Evolutionary conservation across 2,329 filamentous ascomycete genomes (phyloP).

Genomic region (Fusarium pininemorale): DNA sequence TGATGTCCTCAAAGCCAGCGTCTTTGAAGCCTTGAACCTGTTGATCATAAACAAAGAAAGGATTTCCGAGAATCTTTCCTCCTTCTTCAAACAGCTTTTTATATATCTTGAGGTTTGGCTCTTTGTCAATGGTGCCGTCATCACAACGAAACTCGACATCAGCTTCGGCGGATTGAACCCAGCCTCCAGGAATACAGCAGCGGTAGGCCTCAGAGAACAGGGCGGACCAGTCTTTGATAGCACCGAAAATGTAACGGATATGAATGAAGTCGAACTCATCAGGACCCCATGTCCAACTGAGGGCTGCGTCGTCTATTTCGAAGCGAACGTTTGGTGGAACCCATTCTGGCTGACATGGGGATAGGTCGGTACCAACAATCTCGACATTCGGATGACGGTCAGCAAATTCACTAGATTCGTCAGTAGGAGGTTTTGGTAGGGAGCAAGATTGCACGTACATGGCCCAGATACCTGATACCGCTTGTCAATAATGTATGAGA

Average conservation of each 20-base stretch:
- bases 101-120: neutral
- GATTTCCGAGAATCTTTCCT: constrained; percentile 1
- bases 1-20: constrained; percentile 30
- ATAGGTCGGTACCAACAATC: constrained; percentile 32
- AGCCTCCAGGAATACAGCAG: constrained; percentile 32
- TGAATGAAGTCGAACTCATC: constrained; percentile 31
- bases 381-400: constrained; percentile 26
- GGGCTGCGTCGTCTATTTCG: constrained; percentile 29
- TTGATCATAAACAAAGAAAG: constrained; percentile 24
- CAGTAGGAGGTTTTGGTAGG: accelerated
- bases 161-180: constrained; percentile 31
- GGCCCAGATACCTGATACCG: constrained; percentile 14
- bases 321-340: constrained; percentile 36
- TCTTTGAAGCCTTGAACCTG: constrained; percentile 23
- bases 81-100: constrained; percentile 27
- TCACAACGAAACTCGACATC: constrained; percentile 24
- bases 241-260: constrained; percentile 34
- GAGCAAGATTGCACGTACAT: neutral
- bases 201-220: constrained; percentile 31
- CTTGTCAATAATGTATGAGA: neutral
- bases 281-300: constrained; percentile 28
- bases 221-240: constrained; percentile 26
- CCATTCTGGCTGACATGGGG: constrained; percentile 31
- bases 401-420: constrained; percentile 19
- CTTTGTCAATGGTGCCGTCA: constrained; percentile 18